Percentiles rank a stretch among this genome's conserved stretches.
Conservation (phyloP, 2,329 filamentous ascomycete species). For the Coniochaeta hoffmannii region DNA sequence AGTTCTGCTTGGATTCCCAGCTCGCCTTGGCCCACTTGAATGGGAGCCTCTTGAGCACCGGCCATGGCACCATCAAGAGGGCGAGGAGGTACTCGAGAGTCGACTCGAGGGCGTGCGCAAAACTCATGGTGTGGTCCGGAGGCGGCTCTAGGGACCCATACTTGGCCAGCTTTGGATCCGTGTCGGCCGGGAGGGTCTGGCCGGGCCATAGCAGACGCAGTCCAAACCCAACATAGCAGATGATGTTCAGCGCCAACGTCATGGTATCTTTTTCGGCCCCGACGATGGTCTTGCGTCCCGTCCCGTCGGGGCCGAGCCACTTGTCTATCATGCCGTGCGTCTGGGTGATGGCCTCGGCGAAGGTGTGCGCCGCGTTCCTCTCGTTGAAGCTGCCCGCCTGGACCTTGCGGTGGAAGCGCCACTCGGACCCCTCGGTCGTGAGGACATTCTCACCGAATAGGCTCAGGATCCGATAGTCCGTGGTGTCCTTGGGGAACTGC, state of each 20-base stretch:
- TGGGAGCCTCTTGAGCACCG: constrained; percentile 44
- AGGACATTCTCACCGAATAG: constrained; percentile 68
- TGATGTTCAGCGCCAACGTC: constrained; percentile 48
- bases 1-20: constrained; percentile 51
- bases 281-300: constrained; percentile 36
- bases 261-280: constrained; percentile 59
- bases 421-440: constrained; percentile 59
- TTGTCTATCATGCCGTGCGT: constrained; percentile 51
- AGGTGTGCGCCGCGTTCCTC: constrained; percentile 61
- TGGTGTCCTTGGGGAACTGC: constrained; percentile 62
- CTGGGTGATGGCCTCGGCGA: constrained; percentile 54
- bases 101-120: constrained; percentile 53
- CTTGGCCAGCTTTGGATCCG: constrained; percentile 38
- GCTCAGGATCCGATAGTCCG: constrained; percentile 50
- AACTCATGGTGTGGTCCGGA: constrained; percentile 55
- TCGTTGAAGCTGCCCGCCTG: constrained; percentile 69
- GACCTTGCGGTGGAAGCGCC: constrained; percentile 67
- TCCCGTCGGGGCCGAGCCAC: constrained; percentile 42
- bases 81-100: constrained; percentile 57
- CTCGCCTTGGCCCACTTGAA: constrained; percentile 44
- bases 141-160: constrained; percentile 38
- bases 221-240: constrained; percentile 65
- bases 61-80: constrained; percentile 51
- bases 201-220: constrained; percentile 55
- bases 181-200: constrained; percentile 38